Evolutionary conservation across 306 rosid species (phyloP).

Genomic region (Pachyrhizus erosus): DNA sequence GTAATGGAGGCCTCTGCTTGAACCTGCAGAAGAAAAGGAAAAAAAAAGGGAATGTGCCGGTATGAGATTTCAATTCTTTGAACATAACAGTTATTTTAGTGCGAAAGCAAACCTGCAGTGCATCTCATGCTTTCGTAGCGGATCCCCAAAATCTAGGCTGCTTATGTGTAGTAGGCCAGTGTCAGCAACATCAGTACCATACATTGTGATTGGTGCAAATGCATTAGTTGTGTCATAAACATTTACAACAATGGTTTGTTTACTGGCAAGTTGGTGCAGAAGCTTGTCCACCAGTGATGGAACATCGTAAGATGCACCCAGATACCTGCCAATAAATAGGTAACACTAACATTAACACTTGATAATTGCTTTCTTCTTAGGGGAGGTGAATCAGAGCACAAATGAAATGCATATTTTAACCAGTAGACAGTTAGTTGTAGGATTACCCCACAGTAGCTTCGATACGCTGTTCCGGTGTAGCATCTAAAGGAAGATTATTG

Average conservation of each 20-base stretch:
- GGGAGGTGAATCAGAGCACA: not conserved
- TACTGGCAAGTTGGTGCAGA: constrained; percentile 97
- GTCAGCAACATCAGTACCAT: constrained; percentile 78
- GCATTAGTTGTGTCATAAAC: constrained; percentile 90
- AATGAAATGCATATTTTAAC: constrained; percentile 3
- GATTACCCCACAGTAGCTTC: constrained; percentile 91
- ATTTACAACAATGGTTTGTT: constrained; percentile 94
- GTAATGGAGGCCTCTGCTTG: constrained; percentile 77
- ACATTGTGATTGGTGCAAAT: constrained; percentile 80
- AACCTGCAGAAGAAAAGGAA: constrained; percentile 65
- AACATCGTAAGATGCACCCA: constrained; percentile 95
- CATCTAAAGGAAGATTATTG: constrained; percentile 68
- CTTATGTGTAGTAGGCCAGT: constrained; percentile 77
- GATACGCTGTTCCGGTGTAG: constrained; percentile 73
- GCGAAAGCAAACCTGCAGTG: constrained; percentile 84
- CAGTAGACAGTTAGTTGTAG: not conserved
- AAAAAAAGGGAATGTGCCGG: not conserved
- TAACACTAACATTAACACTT: constrained; percentile 39
- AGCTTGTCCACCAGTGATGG: constrained; percentile 98
- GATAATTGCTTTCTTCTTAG: not conserved
- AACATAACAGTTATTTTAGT: constrained; percentile 24
- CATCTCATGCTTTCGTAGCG: constrained; percentile 95
- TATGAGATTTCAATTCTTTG: constrained; percentile 20
- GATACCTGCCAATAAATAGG: constrained; percentile 62
- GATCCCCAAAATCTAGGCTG: constrained; percentile 92